Evolutionary conservation across 1,139 yeast species (phyloP), one percentile per base, ranked within the genome.

Genomic region (Debaryomycetaceae sp.): DNA sequence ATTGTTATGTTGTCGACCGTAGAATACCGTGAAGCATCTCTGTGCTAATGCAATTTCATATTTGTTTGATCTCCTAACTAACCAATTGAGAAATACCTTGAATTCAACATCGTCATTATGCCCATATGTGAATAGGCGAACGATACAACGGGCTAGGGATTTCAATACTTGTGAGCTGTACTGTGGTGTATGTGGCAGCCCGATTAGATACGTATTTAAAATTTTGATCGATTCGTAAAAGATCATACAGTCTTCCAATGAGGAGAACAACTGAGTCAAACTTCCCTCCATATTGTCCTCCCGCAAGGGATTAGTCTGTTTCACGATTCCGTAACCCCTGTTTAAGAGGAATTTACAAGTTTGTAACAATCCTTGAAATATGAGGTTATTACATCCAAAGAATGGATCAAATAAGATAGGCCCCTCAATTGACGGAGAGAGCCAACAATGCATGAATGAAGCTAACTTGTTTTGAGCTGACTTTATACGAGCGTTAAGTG

Each of bases 341-440:
- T 30, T 34, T 14, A 36, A 36, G 11, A 58, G 42, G 42, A 40
- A 63, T 22, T 36, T 52, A 33, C 55, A 39, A 31, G 59, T 45
- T 39, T 46, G 48, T 6, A 45, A 22, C 1, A 59, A 38, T 1
- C 63, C 74, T 6, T 53, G 51, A 44, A 72, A 70, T 8, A 72
- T 49, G 11, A 54, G 60, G 4, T 55, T 53, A 49, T 71, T 70
- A 3, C 74, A 74, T 2, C 60, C 56, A 27, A 58, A 57, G 13
- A 63, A 50, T 2, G 68, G 58, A 48, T 67, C 67, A 50, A 59
- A 71, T 5, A 70, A 56, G 48, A 57, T 48, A 17, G 48, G 49
- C 5, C 40, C 22, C 6, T 55, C 56, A 11, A 40, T 36, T 2
- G 53, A 50, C 41, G 64, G 60, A 0, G 65, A 55, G 1, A 70